phyloP scores from a whole-genome alignment of 768 basidiomycete species.

The Sarcodon aspratus region DNA sequence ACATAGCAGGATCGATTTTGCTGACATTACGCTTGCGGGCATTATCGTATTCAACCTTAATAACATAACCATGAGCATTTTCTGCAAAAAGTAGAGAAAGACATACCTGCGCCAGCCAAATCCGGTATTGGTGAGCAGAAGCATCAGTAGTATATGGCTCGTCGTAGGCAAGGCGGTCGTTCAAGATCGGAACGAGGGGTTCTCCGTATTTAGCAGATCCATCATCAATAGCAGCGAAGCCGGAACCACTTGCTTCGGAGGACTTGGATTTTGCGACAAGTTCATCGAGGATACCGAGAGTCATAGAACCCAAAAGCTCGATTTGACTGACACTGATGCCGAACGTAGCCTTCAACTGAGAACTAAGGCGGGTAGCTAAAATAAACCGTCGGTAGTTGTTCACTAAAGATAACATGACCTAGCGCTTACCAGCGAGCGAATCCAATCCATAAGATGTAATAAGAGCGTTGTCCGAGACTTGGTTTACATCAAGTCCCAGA shows the following conservation, averaged over 20 bases:
- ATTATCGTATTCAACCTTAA: slow-evolving; percentile 16
- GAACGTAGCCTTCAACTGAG: slow-evolving; percentile 16
- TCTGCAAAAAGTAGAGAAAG: neutral
- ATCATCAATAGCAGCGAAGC: slow-evolving; percentile 8
- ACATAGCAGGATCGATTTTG: slow-evolving; percentile 19
- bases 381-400: neutral
- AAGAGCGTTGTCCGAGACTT: slow-evolving; percentile 18
- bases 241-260: slow-evolving; percentile 3
- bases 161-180: slow-evolving; percentile 20
- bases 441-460: slow-evolving; percentile 15
- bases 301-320: slow-evolving; percentile 10
- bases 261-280: slow-evolving; percentile 11
- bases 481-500: slow-evolving; percentile 15
- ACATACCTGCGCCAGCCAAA: slow-evolving; percentile 20
- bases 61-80: neutral
- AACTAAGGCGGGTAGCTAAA: slow-evolving; percentile 19
- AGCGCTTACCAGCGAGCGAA: slow-evolving; percentile 13
- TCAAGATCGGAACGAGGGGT: slow-evolving; percentile 16
- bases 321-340: slow-evolving; percentile 14
- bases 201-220: slow-evolving; percentile 17
- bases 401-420: neutral
- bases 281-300: slow-evolving; percentile 14
- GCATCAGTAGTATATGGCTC: slow-evolving; percentile 18
- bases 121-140: slow-evolving; percentile 13
- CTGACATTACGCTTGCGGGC: slow-evolving; percentile 16